A percentile compares a stretch with the other conserved stretches of the same genome.
These are phyloP conservation scores for Fusarium incarnatum DNA, from an alignment of 2,329 filamentous ascomycete genomes.

Conservation along the genomic window DNA sequence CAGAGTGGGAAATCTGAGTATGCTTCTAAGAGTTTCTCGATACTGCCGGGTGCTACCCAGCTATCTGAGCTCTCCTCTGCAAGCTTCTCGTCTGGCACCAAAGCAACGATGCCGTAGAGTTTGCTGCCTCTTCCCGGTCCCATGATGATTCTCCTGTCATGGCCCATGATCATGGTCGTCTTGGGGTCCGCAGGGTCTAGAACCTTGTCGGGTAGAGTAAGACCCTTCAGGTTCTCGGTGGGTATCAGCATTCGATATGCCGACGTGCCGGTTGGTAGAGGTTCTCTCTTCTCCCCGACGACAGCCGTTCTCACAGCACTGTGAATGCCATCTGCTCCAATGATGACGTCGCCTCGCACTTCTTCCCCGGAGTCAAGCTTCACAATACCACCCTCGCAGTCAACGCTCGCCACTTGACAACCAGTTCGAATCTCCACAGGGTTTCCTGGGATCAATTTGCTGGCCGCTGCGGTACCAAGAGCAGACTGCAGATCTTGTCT, in stretches of 20 bases:
- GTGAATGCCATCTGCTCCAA: conserved; percentile 43
- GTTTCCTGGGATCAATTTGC: conserved; percentile 11
- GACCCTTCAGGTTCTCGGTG: conserved; percentile 17
- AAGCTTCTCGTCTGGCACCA: conserved; percentile 37
- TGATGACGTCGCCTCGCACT: conserved; percentile 32
- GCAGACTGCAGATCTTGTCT: conserved; percentile 37
- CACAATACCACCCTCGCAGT: conserved; percentile 34
- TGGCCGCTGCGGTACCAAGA: conserved; percentile 26
- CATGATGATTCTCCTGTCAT: conserved; percentile 41
- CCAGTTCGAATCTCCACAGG: conserved; percentile 32
- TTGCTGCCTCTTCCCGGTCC: conserved; percentile 35
- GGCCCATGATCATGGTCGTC: conserved; percentile 40
- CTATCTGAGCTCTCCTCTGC: conserved; percentile 34
- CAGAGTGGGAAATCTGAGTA: conserved; percentile 26
- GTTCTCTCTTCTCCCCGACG: conserved; percentile 18
- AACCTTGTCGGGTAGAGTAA: conserved; percentile 22
- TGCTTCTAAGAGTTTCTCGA: conserved; percentile 32
- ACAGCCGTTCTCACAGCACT: conserved; percentile 37
- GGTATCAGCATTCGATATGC: conserved; percentile 42
- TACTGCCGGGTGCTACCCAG: conserved; percentile 38
- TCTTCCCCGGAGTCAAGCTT: conserved; percentile 31
- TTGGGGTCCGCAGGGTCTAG: conserved; percentile 19
- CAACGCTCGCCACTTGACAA: conserved; percentile 24
- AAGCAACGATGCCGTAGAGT: conserved; percentile 36
- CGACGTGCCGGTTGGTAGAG: conserved; percentile 36